Conservation (phyloP, 2,329 filamentous ascomycete species). For the Sclerotinia glacialis region DNA sequence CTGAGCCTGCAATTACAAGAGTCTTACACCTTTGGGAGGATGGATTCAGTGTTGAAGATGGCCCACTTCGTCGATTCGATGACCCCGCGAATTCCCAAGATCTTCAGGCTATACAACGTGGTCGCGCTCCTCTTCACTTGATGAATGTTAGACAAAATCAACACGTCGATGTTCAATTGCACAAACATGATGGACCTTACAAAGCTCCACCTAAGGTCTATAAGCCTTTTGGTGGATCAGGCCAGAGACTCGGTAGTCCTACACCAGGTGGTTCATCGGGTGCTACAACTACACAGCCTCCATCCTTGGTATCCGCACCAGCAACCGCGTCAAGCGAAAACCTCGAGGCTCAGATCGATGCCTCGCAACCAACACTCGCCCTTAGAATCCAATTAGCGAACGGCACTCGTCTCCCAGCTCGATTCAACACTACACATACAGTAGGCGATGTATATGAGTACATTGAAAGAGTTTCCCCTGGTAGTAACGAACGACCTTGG, state of each 20-base stretch:
- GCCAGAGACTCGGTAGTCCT: slow-evolving; percentile 72
- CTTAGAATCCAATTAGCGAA: slow-evolving; percentile 77
- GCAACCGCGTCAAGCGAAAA: slow-evolving; percentile 25
- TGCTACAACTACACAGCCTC: slow-evolving; percentile 37
- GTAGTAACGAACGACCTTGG: slow-evolving; percentile 59
- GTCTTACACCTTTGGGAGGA: slow-evolving; percentile 78
- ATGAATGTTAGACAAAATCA: slow-evolving; percentile 74
- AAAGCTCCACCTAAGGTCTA: slow-evolving; percentile 70
- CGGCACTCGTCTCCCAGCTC: slow-evolving; percentile 71
- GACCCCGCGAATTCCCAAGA: slow-evolving; percentile 72
- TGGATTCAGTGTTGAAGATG: slow-evolving; percentile 83
- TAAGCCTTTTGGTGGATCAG: slow-evolving; percentile 69
- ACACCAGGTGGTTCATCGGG: slow-evolving; percentile 58
- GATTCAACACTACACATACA: slow-evolving; percentile 79
- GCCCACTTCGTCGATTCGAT: slow-evolving; percentile 72
- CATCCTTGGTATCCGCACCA: slow-evolving; percentile 43
- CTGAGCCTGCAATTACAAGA: slow-evolving; percentile 52
- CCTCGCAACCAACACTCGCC: slow-evolving; percentile 63
- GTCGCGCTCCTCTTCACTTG: slow-evolving; percentile 72
- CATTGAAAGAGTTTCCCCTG: slow-evolving; percentile 61
- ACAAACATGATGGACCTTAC: slow-evolving; percentile 71
- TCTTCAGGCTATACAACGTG: slow-evolving; percentile 71
- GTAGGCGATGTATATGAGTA: slow-evolving; percentile 76
- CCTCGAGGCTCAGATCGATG: slow-evolving; percentile 53
- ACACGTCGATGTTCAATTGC: slow-evolving; percentile 73